Conservation (phyloP, 495 filamentous ascomycete genomes). For the Aspergillus saccharolyticus region DNA sequence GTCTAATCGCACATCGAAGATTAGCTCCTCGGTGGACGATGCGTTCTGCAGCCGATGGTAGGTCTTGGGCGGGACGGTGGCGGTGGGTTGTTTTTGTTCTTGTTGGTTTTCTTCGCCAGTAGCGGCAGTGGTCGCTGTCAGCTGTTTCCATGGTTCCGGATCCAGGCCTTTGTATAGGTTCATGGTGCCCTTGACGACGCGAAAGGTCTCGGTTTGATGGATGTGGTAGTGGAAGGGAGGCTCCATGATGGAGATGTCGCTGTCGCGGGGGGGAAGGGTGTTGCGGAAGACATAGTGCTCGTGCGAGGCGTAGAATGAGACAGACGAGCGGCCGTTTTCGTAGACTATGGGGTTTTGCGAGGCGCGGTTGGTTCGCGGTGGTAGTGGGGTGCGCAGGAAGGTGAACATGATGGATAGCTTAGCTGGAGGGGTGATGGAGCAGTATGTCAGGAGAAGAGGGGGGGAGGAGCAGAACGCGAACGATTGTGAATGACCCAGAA, state of each 20-base stretch:
- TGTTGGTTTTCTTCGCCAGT: neutral
- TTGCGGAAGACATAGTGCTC: neutral
- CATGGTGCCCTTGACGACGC: neutral
- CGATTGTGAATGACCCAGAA: no score
- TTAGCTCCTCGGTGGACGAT: neutral
- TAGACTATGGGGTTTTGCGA: neutral
- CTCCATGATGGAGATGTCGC: neutral
- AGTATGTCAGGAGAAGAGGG: no score
- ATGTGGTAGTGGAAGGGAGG: neutral
- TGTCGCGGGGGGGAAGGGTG: neutral
- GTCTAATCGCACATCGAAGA: neutral
- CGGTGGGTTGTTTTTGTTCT: neutral
- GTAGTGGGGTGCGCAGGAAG: neutral
- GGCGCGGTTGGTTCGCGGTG: neutral
- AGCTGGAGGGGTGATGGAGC: no score
- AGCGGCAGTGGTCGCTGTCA: neutral
- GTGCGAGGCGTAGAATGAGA: neutral
- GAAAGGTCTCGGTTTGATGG: neutral
- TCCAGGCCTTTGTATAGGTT: neutral
- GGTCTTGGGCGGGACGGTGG: neutral
- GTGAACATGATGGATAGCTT: neutral
- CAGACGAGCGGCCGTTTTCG: neutral
- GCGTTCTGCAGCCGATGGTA: conserved; percentile 1
- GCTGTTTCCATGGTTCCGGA: neutral
- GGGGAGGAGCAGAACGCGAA: no score